A percentile compares a stretch with the other conserved stretches of the same genome.
These are phyloP conservation scores for Boletus eberwhitei DNA, from an alignment of 768 basidiomycete species.

Conservation along the genomic window DNA sequence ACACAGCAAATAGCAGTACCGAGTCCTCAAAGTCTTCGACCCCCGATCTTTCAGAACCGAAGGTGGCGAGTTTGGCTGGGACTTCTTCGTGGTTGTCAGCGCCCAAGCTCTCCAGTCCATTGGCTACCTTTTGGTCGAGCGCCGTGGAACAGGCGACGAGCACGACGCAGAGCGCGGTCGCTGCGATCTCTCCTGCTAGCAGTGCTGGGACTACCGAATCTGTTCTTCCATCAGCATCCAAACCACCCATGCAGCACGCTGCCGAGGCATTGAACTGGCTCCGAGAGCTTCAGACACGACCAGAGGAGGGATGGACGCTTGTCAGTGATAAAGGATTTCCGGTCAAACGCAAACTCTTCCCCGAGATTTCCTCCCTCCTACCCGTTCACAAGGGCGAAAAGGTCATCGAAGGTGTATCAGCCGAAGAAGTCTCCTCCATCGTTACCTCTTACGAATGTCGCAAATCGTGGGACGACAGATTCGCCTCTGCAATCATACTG, in stretches of 20 bases:
- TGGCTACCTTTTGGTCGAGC: conserved; percentile 68
- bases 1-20: conserved; percentile 7
- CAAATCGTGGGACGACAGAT: conserved; percentile 83
- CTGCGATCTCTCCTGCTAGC: conserved; percentile 62
- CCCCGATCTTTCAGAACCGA: conserved; percentile 22
- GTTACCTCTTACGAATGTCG: conserved; percentile 69
- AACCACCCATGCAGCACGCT: conserved; percentile 74
- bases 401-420: conserved; percentile 90
- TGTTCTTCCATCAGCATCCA: conserved; percentile 49
- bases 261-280: conserved; percentile 81
- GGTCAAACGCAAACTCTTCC: conserved; percentile 70
- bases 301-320: conserved; percentile 68
- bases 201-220: conserved; percentile 36
- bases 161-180: conserved; percentile 75
- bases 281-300: conserved; percentile 62
- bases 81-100: conserved; percentile 50
- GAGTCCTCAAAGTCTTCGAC: conserved; percentile 20
- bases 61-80: conserved; percentile 6
- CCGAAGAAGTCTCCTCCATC: conserved; percentile 81
- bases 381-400: conserved; percentile 87
- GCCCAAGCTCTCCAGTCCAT: conserved; percentile 65
- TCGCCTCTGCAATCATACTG: conserved; percentile 64
- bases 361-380: conserved; percentile 74
- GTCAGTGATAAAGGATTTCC: conserved; percentile 75
- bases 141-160: conserved; percentile 71